A percentile compares a stretch with the other conserved stretches of the same genome.
Conservation (phyloP, 2,329 filamentous ascomycete genomes). For the Dryadomyces sulphureus region DNA sequence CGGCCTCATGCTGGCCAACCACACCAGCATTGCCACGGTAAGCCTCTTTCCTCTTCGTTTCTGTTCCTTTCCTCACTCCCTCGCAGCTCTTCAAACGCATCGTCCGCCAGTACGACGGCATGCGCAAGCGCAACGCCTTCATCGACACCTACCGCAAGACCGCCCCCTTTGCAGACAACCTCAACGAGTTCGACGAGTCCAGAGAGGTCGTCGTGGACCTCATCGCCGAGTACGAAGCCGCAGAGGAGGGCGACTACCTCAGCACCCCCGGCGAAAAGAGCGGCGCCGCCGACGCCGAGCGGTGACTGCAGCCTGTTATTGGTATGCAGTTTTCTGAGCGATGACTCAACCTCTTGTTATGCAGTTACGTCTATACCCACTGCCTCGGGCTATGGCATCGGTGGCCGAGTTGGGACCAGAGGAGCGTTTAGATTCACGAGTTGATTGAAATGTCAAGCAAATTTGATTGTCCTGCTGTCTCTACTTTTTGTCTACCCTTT, state of each 20-base stretch:
- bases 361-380: no score
- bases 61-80: not conserved
- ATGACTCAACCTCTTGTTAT: no score
- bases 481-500: no score
- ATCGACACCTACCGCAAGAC: slow-evolving; percentile 95
- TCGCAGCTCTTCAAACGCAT: slow-evolving; percentile 77
- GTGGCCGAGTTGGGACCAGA: no score
- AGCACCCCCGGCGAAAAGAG: slow-evolving; percentile 46
- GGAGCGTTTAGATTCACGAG: no score
- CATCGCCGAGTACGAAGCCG: slow-evolving; percentile 90
- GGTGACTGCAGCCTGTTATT: not conserved
- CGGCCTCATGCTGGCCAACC: slow-evolving; percentile 93
- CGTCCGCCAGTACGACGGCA: slow-evolving; percentile 77
- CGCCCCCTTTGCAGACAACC: slow-evolving; percentile 76
- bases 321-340: no score
- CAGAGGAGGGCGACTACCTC: slow-evolving; percentile 80
- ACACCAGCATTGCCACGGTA: slow-evolving; percentile 88
- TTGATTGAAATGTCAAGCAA: no score
- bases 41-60: slow-evolving; percentile 1
- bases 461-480: no score
- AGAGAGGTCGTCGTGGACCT: slow-evolving; percentile 81
- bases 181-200: slow-evolving; percentile 91
- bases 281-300: slow-evolving; percentile 37
- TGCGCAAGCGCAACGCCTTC: slow-evolving; percentile 94
- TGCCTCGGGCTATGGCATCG: no score